Conservation (phyloP, 345 rosid species). For the Laguncularia racemosa region DNA sequence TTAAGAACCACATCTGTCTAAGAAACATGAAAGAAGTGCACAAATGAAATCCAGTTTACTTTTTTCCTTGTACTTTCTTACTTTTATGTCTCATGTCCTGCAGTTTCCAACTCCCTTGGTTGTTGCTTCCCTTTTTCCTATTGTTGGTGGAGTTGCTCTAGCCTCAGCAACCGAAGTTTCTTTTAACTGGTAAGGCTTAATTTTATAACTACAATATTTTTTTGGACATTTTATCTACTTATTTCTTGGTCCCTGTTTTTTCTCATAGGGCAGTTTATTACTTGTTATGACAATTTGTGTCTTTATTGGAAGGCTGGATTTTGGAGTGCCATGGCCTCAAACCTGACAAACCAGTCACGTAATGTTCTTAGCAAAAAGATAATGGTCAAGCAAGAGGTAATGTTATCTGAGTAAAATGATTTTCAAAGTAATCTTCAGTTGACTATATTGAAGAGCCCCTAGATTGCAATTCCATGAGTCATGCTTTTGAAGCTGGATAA, state of each 20-base stretch:
- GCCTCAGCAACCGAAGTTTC: constrained; percentile 92
- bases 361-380: constrained; percentile 91
- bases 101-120: constrained; percentile 88
- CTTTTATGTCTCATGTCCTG: background rate
- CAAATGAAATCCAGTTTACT: background rate
- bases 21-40: background rate
- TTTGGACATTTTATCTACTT: too few species aligned
- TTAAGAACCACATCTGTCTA: too few species aligned
- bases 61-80: background rate
- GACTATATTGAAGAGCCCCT: too few species aligned
- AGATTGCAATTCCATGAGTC: too few species aligned
- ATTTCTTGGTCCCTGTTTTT: background rate
- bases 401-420: constrained; percentile 2
- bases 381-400: constrained; percentile 93
- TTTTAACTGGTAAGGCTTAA: constrained; percentile 69
- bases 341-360: constrained; percentile 78
- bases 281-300: constrained; percentile 4
- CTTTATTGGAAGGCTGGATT: constrained; percentile 55
- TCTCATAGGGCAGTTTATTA: background rate
- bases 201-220: background rate
- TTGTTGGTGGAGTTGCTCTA: constrained; percentile 93
- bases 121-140: constrained; percentile 78
- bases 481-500: too few species aligned
- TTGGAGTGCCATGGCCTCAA: constrained; percentile 91
- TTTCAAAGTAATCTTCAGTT: too few species aligned